A percentile compares a stretch with the other conserved stretches of the same genome.
Conservation (phyloP, 1,139 yeast genomes). For the Hansenula lynferdii region DNA sequence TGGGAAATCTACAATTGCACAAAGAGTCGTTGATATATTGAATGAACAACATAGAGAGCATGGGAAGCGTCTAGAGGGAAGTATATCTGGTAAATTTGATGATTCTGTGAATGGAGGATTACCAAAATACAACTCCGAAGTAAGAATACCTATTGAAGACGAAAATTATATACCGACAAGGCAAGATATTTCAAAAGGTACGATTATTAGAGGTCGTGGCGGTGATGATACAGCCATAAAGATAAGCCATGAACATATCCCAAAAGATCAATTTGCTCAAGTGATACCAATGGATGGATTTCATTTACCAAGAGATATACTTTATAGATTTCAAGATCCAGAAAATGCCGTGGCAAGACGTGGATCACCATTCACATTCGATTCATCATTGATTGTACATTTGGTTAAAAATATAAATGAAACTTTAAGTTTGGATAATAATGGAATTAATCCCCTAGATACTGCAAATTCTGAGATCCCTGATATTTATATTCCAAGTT, state of each 20-base stretch:
- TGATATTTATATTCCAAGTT: constrained; percentile 56
- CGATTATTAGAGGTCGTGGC: constrained; percentile 29
- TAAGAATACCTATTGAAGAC: constrained; percentile 45
- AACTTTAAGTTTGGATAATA: constrained; percentile 9
- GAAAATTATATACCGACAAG: constrained; percentile 28
- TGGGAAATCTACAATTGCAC: constrained; percentile 71
- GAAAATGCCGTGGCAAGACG: constrained; percentile 56
- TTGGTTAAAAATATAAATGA: constrained; percentile 11
- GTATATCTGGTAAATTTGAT: constrained; percentile 1
- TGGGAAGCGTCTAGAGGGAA: not conserved
- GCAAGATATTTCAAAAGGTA: constrained; percentile 6
- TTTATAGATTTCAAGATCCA: constrained; percentile 49
- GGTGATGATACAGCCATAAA: constrained; percentile 24
- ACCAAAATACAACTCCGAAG: constrained; percentile 15
- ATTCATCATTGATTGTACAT: constrained; percentile 33
- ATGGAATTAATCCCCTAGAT: constrained; percentile 8
- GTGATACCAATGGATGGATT: constrained; percentile 77
- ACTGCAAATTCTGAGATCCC: constrained; percentile 25
- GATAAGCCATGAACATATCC: constrained; percentile 4
- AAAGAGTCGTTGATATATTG: constrained; percentile 34
- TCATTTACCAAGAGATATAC: constrained; percentile 58
- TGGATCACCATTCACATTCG: constrained; percentile 87
- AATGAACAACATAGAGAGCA: constrained; percentile 21
- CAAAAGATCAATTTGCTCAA: constrained; percentile 26
- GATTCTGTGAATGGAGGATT: constrained; percentile 13